Evolutionary conservation across 73 alveolate species (phyloP).

Genomic region (Tetrahymena elliotti): DNA sequence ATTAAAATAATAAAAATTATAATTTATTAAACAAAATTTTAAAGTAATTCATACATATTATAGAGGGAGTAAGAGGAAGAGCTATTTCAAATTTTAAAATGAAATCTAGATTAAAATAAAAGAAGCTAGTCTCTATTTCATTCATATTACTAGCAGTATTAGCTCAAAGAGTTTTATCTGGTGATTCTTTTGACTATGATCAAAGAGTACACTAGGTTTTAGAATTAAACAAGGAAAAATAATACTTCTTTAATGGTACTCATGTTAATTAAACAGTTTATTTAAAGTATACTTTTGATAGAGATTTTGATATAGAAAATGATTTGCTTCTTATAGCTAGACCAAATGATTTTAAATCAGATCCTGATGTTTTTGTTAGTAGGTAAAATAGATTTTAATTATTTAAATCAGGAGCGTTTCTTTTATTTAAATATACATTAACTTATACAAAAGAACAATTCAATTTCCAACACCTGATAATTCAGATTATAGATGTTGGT

Average conservation of each 20-base stretch:
- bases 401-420: too few relatives aligned
- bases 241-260: not conserved
- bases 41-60: too few relatives aligned
- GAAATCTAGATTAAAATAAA: not conserved
- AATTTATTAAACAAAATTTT: too few relatives aligned
- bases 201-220: not conserved
- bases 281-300: not conserved
- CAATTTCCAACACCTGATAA: not conserved
- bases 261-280: not conserved
- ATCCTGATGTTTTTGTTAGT: not conserved
- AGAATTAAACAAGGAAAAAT: not conserved
- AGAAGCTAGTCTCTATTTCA: not conserved
- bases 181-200: not conserved
- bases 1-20: too few relatives aligned
- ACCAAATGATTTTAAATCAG: not conserved
- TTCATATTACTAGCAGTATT: not conserved
- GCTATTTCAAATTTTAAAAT: not conserved
- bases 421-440: too few relatives aligned
- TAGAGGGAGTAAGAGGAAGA: too few relatives aligned
- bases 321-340: not conserved
- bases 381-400: not conserved
- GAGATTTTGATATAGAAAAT: not conserved
- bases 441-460: not conserved
- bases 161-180: not conserved
- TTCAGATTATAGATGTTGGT: not conserved